Evolutionary conservation across 176 grass and related monocot genomes (phyloP), one percentile per base, ranked within the genome.

Genomic region (Musa itinerans): DNA sequence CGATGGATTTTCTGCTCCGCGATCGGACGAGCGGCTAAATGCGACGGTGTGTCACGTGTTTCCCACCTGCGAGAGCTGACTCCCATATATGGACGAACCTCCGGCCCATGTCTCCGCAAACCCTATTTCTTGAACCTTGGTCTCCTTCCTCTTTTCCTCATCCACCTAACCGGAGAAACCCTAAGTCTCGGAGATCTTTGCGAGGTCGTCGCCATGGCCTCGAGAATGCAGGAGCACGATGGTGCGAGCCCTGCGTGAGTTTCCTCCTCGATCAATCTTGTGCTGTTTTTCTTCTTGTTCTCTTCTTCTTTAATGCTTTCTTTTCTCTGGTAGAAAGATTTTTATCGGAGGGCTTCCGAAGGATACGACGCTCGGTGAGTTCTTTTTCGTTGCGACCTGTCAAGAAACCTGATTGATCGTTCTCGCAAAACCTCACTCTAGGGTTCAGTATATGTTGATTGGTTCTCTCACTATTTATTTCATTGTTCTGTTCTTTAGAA

Each of bases 271-370:
- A 25, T 70, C 71, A 56, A n/a, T 9, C 17, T 48, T 11, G 66
- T 16, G 0, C 15, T 66, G 21, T 58, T n/a, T 19, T 16, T 69
- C 66, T 68, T 43, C 23, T 16, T 24, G 52, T 10, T 9, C 10
- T 51, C 54, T 69, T 63, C n/a, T 70, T 84, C 29, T 11, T 72
- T 58, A 24, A 1, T n/a, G 55, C 16, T 25, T 50, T 50, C 54
- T 75, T 55, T 52, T 53, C 74, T 68, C 34, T 12, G 79, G 76
- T 81, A 96, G 92, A 57, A 96, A 96, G 86, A 96, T 96, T 74
- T 96, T 96, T 71, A 87, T 96, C 21, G 92, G 92, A 9, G 92
- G 92, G 48, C 86, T 96, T 52, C 81, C 88, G 66, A 96, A 87
- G 76, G 85, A 96, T 53, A 91, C 92, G 2, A 86, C 72, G 65